Base-by-base conservation (phyloP, 1,284 basidiomycete genomes). In the Ganoderma multipileum region DNA sequence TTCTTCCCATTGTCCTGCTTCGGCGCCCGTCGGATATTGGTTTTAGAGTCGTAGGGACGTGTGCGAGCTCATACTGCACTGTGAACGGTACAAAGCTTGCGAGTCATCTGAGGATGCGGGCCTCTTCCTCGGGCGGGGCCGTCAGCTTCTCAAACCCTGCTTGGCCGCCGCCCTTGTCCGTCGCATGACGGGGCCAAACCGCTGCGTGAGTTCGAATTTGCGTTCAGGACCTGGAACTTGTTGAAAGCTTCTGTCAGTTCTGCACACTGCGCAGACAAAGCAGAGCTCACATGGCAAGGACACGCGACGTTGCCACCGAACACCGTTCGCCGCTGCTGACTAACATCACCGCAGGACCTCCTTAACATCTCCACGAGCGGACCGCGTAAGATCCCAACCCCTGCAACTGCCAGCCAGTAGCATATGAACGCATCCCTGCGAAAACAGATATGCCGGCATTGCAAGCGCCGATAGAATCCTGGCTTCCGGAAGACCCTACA, bases 281-380 rank as follows among this genome's bases (percentile, higher is more conserved):
- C 63, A 39, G 23, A 26, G 39, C 68, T 68, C 71, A 70, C 68
- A 69, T 72, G 71, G n/a, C n/a, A 61, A 63, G 52, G 61, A 42
- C 71, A 72, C 68, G 71, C 47, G 68, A 50, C 54, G 42, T 33
- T 42, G 39, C 41, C 52, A 67, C 54, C 30, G 23, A 57, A 30
- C 33, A 59, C 55, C 30, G 64, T 52, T 42, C n/a, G 30, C 33
- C 47, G 28, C 28, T 33, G 12, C 54, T 23, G 36, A 16, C 54
- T 41, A 42, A 18, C 47, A 26, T 50, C 23, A 12, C 47, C 14
- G 47, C 23, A 50, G 23, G 41, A 59, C 28, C 33, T 39, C 63
- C 38, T 38, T 12, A 18, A 38, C 11, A 58, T 58, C 20, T 58
- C 55, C 55, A 39, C 16, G 42, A 30, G 33, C 44, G 44, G 41